Percentiles rank a stretch among this genome's conserved stretches.
phyloP scores from a whole-genome alignment of 2,329 filamentous ascomycete genomes.

The Aspergillus awamori region DNA sequence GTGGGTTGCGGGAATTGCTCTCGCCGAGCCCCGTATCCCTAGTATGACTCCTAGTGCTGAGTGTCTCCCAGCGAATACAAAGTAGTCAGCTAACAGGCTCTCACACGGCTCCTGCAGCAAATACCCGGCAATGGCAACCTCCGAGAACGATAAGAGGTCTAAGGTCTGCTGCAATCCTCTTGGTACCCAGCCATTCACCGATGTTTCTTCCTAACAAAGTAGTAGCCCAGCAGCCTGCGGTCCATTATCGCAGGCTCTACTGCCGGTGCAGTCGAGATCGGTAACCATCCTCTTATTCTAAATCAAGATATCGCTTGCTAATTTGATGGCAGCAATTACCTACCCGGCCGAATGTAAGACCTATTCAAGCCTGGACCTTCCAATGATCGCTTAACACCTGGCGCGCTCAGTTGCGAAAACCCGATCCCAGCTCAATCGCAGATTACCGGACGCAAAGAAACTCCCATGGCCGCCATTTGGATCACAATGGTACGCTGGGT shows the following conservation, averaged over 20 bases:
- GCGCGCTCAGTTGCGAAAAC: slow-evolving; percentile 78
- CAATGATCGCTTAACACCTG: slow-evolving; percentile 15
- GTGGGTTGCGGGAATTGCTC: background rate
- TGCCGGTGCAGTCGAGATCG: slow-evolving; percentile 94
- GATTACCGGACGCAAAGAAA: slow-evolving; percentile 78
- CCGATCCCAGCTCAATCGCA: slow-evolving; percentile 85
- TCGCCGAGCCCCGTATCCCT: background rate
- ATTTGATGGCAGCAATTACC: slow-evolving; percentile 69
- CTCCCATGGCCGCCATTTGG: slow-evolving; percentile 95
- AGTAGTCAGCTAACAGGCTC: background rate
- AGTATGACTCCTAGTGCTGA: background rate
- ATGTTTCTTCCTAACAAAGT: slow-evolving; percentile 37
- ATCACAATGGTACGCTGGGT: slow-evolving; percentile 94
- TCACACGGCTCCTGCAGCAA: background rate
- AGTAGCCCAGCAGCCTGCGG: slow-evolving; percentile 74
- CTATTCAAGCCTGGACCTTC: slow-evolving; percentile 13
- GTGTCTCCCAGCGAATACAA: background rate
- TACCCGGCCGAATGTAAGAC: slow-evolving; percentile 86
- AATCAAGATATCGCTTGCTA: slow-evolving; percentile 18
- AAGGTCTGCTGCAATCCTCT: slow-evolving; percentile 35
- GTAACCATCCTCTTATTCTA: slow-evolving; percentile 49
- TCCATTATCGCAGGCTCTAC: slow-evolving; percentile 90
- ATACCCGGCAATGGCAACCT: slow-evolving; percentile 34
- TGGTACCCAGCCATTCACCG: background rate
- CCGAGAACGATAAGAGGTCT: slow-evolving; percentile 39